Base-by-base conservation (phyloP, 257 asterid genomes). In the Lycium ferocissimum region DNA sequence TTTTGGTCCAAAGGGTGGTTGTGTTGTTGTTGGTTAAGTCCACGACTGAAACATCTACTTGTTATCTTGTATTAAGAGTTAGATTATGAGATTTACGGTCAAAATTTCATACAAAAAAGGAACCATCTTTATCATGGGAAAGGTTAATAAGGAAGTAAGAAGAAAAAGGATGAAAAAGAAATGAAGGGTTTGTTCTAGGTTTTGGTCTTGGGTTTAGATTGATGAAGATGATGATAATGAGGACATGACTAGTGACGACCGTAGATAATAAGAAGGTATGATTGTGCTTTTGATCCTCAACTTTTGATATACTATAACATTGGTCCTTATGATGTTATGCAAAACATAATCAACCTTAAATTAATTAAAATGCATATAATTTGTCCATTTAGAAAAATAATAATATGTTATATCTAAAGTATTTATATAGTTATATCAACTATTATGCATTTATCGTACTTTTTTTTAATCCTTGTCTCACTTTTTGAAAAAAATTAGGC, bases 31-130 rank as follows among this genome's bases (percentile, higher is more conserved):
- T 45, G 33, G 83, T 84, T 86, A 86, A 38, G 70, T 94, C 98
- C 98, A 94, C 93, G 79, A 89, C 89, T 86, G 81, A 85, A 86
- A 86, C 87, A 89, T 86, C 92, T 85, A 87, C 38, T 20, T n/a
- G 45, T 47, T 14, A 51, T 69, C 57, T 40, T 67, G 58, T 65
- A 8, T 40, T 75, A 86, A 83, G 75, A 71, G 63, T 37, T 17
- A 70, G 85, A 83, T 47, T 85, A 85, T 84, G 86, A 79, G 86
- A 86, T 35, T 87, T 88, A 88, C 85, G 83, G 84, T 51, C 71
- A 84, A 85, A 87, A 88, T 85, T 88, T 88, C 88, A 72, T 33
- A 76, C 54, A 67, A 81, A 80, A 80, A 80, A 58, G 11, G 70
- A 80, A 58, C 37, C 40, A 81, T 58, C 62, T 75, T 75, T 22